These are phyloP conservation scores for Candida orba DNA, from an alignment of 805 yeast genomes.

Conservation along the genomic window DNA sequence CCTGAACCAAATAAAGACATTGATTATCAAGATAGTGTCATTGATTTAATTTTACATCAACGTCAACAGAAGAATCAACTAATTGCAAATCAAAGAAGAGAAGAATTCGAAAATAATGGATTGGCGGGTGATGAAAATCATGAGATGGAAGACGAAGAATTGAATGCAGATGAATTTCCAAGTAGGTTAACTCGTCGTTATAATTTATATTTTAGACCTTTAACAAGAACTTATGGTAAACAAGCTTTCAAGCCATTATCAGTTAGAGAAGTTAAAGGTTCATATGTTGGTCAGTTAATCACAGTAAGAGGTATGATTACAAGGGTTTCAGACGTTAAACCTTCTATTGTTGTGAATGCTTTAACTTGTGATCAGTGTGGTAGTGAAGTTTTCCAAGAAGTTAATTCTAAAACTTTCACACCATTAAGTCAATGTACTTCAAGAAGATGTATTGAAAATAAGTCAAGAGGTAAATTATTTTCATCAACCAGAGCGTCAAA, in stretches of 20 bases:
- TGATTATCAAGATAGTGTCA: slow-evolving; percentile 76
- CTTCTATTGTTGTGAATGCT: slow-evolving; percentile 83
- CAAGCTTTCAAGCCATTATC: slow-evolving; percentile 50
- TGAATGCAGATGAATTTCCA: slow-evolving; percentile 58
- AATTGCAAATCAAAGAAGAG: slow-evolving; percentile 56
- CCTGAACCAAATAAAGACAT: slow-evolving; percentile 84
- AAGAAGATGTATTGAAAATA: slow-evolving; percentile 67
- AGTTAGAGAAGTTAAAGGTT: slow-evolving; percentile 85
- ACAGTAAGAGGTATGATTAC: slow-evolving; percentile 94
- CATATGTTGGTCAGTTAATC: slow-evolving; percentile 75
- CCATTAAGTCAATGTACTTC: slow-evolving; percentile 90
- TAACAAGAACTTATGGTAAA: slow-evolving; percentile 33
- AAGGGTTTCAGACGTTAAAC: slow-evolving; percentile 93
- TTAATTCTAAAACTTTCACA: slow-evolving; percentile 70
- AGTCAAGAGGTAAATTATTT: slow-evolving; percentile 80
- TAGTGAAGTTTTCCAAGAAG: slow-evolving; percentile 93
- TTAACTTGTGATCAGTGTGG: slow-evolving; percentile 98
- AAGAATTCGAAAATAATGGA: slow-evolving; percentile 44
- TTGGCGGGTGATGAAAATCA: slow-evolving; percentile 21
- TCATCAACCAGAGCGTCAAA: slow-evolving; percentile 95
- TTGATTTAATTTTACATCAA: slow-evolving; percentile 89
- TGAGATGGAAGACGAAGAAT: slow-evolving; percentile 22
- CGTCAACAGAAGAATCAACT: slow-evolving; percentile 77
- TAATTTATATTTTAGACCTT: slow-evolving; percentile 79
- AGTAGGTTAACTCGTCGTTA: slow-evolving; percentile 82